Base-by-base conservation (phyloP, 768 basidiomycete species). In the Gautieria morchelliformis region DNA sequence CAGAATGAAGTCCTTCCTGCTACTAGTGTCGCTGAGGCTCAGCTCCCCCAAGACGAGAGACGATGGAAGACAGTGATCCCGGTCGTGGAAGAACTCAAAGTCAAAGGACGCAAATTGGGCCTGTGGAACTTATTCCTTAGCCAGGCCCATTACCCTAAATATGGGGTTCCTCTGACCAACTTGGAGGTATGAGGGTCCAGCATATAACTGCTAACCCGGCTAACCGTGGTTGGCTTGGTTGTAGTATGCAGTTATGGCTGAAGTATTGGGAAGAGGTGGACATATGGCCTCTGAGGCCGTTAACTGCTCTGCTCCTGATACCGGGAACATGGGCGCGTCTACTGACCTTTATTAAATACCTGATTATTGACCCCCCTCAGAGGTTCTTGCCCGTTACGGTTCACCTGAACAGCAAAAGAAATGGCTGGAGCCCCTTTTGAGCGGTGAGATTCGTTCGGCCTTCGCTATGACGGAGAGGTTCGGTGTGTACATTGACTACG, bases 41-140 rank as follows among this genome's bases (percentile, higher is more conserved):
- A 95, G 67, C 66, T 99, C 44, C 89, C 95, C 3, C 71, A 72
- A 46, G 87, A 93, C 68, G 79, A 67, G 59, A 75, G 73, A 64
- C 83, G 91, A 52, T 98, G 95, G 95, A 79, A 87, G 72, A 86
- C 85, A 9, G 75, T 91, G 63, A 82, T 93, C 30, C 85, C 87
- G 1, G 71, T 96, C 61, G 74, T 95, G 56, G 85, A 81, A 62
- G 86, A 89, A 56, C 79, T 99, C 62, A 96, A 98, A 74, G 76
- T 66, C 60, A 91, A 88, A 69, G 96, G 95, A 0, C 89, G 85
- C 73, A 80, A 81, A 66, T 80, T 84, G 27, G 96, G 96, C 3
- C 77, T 99, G 40, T 99, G 96, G 96, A 98, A 98, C 67, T 77
- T 99, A 39, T 98, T 97, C 77, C 76, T 98, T 61, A 93, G 89